Percentiles rank a stretch among this genome's conserved stretches.
Conservation (phyloP, 1,284 basidiomycete species). For the Mycosarcoma mackinlayi region DNA sequence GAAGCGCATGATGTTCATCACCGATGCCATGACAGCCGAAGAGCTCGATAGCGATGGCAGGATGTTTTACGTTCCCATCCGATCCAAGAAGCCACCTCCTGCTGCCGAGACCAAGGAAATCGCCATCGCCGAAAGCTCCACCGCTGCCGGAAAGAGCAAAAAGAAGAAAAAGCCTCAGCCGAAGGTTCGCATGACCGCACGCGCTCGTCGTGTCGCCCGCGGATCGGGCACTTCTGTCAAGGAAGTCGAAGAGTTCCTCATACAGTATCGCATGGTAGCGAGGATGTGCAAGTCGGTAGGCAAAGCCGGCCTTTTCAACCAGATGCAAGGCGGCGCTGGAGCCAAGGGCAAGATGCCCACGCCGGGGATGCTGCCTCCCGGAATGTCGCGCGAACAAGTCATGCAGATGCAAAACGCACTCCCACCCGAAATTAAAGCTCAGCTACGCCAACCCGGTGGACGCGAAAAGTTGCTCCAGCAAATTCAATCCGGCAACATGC, state of each 20-base stretch:
- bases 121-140: conserved; percentile 34
- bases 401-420: conserved; percentile 66
- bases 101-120: conserved; percentile 30
- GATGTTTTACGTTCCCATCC: conserved; percentile 57
- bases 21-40: conserved; percentile 91
- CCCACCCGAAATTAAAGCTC: conserved; percentile 67
- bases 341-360: conserved; percentile 54
- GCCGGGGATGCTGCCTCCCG: conserved; percentile 60
- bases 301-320: conserved; percentile 77
- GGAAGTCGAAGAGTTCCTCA: conserved; percentile 94
- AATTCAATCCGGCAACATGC: conserved; percentile 58
- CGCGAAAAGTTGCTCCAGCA: conserved; percentile 60
- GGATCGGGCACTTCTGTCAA: conserved; percentile 95
- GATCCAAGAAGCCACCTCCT: conserved; percentile 33
- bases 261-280: conserved; percentile 69
- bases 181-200: conserved; percentile 63
- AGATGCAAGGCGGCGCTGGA: conserved; percentile 57
- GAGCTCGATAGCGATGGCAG: conserved; percentile 96
- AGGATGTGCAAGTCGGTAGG: conserved; percentile 88
- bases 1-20: conserved; percentile 99
- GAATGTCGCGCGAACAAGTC: conserved; percentile 63
- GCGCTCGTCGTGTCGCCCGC: conserved; percentile 80
- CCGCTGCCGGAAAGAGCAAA: conserved; percentile 40
- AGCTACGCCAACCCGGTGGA: conserved; percentile 65
- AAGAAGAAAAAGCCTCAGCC: conserved; percentile 51